Base-by-base conservation (phyloP, 371 early-diverging fungal species). In the Nematocida major region DNA sequence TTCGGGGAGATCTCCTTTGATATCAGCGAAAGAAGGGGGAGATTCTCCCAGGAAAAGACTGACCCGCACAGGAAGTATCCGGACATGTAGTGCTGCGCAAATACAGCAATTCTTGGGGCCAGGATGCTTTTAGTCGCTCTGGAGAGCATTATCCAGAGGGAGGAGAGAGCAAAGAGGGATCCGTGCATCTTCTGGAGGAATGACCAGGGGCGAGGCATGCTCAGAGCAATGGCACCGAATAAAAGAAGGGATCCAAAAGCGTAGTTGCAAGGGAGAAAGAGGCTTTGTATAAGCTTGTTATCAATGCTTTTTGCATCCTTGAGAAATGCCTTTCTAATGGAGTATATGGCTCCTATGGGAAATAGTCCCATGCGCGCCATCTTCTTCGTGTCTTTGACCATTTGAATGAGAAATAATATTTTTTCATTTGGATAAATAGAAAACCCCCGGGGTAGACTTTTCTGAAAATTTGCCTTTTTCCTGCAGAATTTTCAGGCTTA, bases 1-100 rank as follows among this genome's bases (percentile, higher is more conserved):
- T 63, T 63, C 11, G 65, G 65, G n/a, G 62, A 67, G 3, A 73
- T 4, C 57, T 73, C 76, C 26, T 65, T 24, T 18, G 76, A 78
- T 51, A 73, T 18, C 15, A 20, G 49, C 9, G 62, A 59, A 18
- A 73, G 34, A 59, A 59, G 18, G 3, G 76, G 76, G 3, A 73
- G 51, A 11, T 5, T 47, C 22, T 59, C 43, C 26, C 78, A 63
- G 13, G 51, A 39, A 22, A 63, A 59, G 22, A 73, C 28, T 13
- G 42, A 24, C n/a, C 76, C 76, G 18, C 9, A n/a, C 15, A 61
- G n/a, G 30, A 48, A 63, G 34, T 73, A 73, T 11, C 50, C 30
- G 3, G 18, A 5, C 11, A 48, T 15, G 48, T 62, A 62, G 43
- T 73, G 63, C 61, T 63, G 62, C 28, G 54, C 63, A 9, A 63